Conservation (phyloP, 352 stramenopile species). For the Globisporangium iwayamae region DNA sequence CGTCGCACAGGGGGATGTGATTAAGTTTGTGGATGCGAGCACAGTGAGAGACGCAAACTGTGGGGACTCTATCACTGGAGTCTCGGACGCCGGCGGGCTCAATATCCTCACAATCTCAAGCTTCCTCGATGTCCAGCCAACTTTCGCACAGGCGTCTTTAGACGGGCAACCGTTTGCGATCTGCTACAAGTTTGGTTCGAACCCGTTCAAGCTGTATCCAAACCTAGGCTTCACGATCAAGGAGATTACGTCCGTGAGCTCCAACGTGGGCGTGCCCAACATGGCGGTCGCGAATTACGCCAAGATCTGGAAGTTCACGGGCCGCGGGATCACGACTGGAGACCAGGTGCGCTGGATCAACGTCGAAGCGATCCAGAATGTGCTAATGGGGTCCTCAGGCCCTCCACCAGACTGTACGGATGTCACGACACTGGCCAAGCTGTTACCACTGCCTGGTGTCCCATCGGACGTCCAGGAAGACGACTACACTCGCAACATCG, state of each 20-base stretch:
- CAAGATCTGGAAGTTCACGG: slow-evolving; percentile 52
- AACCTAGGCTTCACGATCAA: slow-evolving; percentile 50
- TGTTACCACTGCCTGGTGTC: slow-evolving; percentile 14
- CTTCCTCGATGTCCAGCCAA: slow-evolving; percentile 24
- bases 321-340: slow-evolving; percentile 30
- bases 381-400: slow-evolving; percentile 11
- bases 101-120: slow-evolving; percentile 23
- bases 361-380: slow-evolving; percentile 28
- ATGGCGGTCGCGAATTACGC: slow-evolving; percentile 47
- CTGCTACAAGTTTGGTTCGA: slow-evolving; percentile 71
- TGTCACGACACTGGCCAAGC: slow-evolving; percentile 28
- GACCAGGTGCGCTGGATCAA: slow-evolving; percentile 64
- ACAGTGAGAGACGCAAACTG: slow-evolving; percentile 59
- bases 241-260: slow-evolving; percentile 30
- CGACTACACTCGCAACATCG: slow-evolving; percentile 37
- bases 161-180: slow-evolving; percentile 38
- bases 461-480: slow-evolving; percentile 31
- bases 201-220: slow-evolving; percentile 64
- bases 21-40: slow-evolving; percentile 64
- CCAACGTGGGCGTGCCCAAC: slow-evolving; percentile 26
- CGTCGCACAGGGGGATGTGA: slow-evolving; percentile 32
- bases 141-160: slow-evolving; percentile 44
- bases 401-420: slow-evolving; percentile 37
- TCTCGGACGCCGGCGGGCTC: slow-evolving; percentile 49
- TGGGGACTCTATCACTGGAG: slow-evolving; percentile 25